Base-by-base conservation (phyloP, 495 filamentous ascomycete species). In the Apodospora peruviana region DNA sequence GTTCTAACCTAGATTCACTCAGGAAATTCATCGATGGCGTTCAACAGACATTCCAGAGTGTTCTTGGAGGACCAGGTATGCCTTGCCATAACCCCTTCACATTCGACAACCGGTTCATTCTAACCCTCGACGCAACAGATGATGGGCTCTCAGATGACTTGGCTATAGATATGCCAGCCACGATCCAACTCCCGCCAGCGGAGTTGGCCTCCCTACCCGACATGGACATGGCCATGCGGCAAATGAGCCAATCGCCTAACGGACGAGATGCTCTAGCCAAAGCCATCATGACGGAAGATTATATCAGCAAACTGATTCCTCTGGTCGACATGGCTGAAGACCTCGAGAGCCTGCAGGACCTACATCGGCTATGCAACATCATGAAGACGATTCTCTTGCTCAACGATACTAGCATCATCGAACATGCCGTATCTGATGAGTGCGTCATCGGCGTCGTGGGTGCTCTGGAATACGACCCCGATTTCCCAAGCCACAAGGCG, bases 401-500 rank as follows among this genome's bases (percentile, higher is more conserved):
- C 19, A 98, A 98, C 64, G 94, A 98, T 60, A 95, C 84, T 29
- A 72, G 81, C 47, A 95, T 98, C 50, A 95, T 98, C 52, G 93
- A 98, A 63, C 83, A 86, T 40, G 87, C 90, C 39, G 91, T 98
- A 7, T 87, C 86, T 7, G 94, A 98, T 69, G 81, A 87, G 24
- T 80, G 90, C 50, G 84, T 97, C 36, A 66, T 95, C 43, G 94
- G 91, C 2, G 91, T 97, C 38, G 93, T 98, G 40, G 93, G 94
- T 43, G 95, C 95, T 37, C 71, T 98, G 47, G 93, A 98, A 77
- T 98, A 96, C 69, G 93, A 98, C 56, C 93, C 94, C 8, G 93
- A 98, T 66, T 98, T 97, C 55, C 93, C 93, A n/a, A 90, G 82
- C 35, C 93, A 97, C 73, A 96, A 96, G 66, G 93, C 93, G 14